These are phyloP conservation scores for Fomes fomentarius DNA, from an alignment of 1,284 basidiomycete species.

Conservation along the genomic window DNA sequence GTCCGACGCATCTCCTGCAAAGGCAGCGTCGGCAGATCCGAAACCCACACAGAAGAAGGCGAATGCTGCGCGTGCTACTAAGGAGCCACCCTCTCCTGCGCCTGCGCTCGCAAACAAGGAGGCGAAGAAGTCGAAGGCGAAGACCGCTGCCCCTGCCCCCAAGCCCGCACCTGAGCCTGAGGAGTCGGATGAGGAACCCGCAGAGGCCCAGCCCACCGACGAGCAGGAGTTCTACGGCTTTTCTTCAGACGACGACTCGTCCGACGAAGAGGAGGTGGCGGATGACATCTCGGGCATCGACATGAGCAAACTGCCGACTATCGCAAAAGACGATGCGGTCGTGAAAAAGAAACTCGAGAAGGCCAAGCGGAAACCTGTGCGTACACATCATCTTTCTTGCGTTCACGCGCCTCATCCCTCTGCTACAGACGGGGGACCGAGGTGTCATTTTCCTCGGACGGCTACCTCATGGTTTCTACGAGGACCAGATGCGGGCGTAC, in stretches of 20 bases:
- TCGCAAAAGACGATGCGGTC: conserved; percentile 83
- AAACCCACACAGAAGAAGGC: conserved; percentile 6
- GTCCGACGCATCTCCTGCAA: background rate
- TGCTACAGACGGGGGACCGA: conserved; percentile 61
- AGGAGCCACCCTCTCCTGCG: background rate
- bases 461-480: conserved; percentile 97
- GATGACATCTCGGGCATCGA: conserved; percentile 61
- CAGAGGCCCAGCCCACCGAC: conserved; percentile 37
- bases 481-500: conserved; percentile 91
- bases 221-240: conserved; percentile 67
- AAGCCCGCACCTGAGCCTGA: conserved; percentile 11
- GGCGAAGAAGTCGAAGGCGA: conserved; percentile 11
- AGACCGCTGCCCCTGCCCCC: conserved; percentile 1
- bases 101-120: background rate
- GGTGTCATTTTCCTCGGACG: conserved; percentile 93
- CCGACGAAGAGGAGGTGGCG: conserved; percentile 74
- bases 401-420: background rate
- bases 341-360: conserved; percentile 84
- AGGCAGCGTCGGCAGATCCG: background rate
- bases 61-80: background rate
- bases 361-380: conserved; percentile 78
- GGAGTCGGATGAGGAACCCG: conserved; percentile 13
- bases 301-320: conserved; percentile 72
- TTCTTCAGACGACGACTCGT: conserved; percentile 80
- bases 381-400: conserved; percentile 31